A percentile compares a stretch with the other conserved stretches of the same genome.
These are phyloP conservation scores for Solanum paucissectum DNA, from an alignment of 257 asterid species.

Conservation along the genomic window DNA sequence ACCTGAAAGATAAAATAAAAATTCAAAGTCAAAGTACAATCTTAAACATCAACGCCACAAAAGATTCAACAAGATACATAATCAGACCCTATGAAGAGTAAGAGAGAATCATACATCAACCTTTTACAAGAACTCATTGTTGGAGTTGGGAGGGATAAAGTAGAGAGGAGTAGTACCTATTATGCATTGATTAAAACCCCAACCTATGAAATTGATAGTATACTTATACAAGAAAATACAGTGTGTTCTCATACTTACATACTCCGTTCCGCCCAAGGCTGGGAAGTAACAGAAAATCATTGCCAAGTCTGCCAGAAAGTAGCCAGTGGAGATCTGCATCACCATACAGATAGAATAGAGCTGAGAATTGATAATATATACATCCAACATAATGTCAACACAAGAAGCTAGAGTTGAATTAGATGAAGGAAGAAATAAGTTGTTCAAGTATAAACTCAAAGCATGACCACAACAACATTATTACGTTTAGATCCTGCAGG, in stretches of 20 bases:
- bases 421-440: not conserved
- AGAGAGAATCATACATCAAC: not conserved
- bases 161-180: not conserved
- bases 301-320: constrained; percentile 73
- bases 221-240: not conserved
- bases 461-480: not conserved
- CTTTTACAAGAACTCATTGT: not conserved
- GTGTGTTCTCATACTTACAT: constrained; percentile 49
- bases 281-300: constrained; percentile 62
- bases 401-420: not conserved
- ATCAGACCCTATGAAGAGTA: not conserved
- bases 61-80: not conserved
- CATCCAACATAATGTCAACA: not conserved
- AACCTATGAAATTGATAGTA: not conserved
- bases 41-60: not conserved
- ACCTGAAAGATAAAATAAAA: constrained; percentile 33
- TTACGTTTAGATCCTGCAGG: not conserved
- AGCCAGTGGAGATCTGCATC: constrained; percentile 75
- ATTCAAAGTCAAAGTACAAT: not conserved
- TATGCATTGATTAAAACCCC: not conserved
- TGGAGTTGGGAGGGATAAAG: not conserved
- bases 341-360: not conserved
- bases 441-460: not conserved
- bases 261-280: constrained; percentile 77
- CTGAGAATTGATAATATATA: not conserved